phyloP scores from a whole-genome alignment of 1,139 yeast species.

The Kurtzmaniella natalensis region DNA sequence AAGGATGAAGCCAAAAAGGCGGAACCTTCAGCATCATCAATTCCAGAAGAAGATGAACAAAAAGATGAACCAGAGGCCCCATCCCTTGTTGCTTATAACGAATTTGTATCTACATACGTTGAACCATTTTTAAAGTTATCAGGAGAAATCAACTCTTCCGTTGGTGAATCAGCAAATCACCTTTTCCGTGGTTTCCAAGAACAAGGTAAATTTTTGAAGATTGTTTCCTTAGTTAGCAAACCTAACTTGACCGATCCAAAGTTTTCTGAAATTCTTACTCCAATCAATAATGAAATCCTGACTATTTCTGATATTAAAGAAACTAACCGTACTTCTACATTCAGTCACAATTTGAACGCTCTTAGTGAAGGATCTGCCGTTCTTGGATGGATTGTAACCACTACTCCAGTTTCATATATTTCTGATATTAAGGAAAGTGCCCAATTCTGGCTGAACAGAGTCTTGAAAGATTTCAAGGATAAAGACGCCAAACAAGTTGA shows the following conservation, averaged over 20 bases:
- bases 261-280: constrained; percentile 57
- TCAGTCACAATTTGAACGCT: constrained; percentile 70
- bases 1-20: constrained; percentile 10
- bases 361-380: constrained; percentile 88
- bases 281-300: constrained; percentile 61
- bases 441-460: constrained; percentile 90
- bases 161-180: constrained; percentile 55
- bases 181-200: constrained; percentile 58
- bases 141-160: constrained; percentile 54
- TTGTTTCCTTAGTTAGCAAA: constrained; percentile 58
- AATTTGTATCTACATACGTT: constrained; percentile 48
- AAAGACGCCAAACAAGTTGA: constrained; percentile 61
- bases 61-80: constrained; percentile 14
- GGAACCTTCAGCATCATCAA: constrained; percentile 14
- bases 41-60: constrained; percentile 6
- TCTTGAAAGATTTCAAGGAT: constrained; percentile 77
- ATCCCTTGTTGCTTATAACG: constrained; percentile 50
- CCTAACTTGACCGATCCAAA: constrained; percentile 56
- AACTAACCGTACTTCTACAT: constrained; percentile 61
- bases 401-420: constrained; percentile 66
- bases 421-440: constrained; percentile 88
- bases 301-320: constrained; percentile 67
- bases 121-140: constrained; percentile 61
- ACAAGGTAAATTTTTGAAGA: constrained; percentile 54
- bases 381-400: constrained; percentile 82